A percentile compares a stretch with the other conserved stretches of the same genome.
Evolutionary conservation across 1,139 yeast genomes (phyloP).

Genomic region (Geotrichum siamense): DNA sequence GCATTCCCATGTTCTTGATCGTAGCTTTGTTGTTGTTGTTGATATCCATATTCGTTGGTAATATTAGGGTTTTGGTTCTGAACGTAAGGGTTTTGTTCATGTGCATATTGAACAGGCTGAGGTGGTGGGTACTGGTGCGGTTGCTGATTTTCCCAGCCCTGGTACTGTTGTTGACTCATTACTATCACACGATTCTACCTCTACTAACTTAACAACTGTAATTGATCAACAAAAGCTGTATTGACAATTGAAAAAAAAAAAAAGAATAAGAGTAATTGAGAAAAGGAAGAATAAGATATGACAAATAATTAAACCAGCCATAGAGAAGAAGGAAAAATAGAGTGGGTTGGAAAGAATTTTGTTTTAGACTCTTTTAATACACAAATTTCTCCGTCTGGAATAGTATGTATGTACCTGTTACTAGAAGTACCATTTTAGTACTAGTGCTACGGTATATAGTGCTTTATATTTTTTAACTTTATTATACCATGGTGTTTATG

Average conservation of each 20-base stretch:
- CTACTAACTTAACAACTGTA: too few relatives aligned
- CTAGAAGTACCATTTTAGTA: too few relatives aligned
- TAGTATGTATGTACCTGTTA: too few relatives aligned
- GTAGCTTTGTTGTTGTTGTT: conserved; percentile 19
- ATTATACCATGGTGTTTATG: too few relatives aligned
- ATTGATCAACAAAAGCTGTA: neutral
- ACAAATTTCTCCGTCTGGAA: too few relatives aligned
- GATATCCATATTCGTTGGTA: conserved; percentile 9
- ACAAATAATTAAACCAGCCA: conserved; percentile 2
- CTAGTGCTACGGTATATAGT: too few relatives aligned
- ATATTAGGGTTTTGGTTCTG: conserved; percentile 7
- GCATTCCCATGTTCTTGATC: conserved; percentile 16
- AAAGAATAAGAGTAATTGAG: too few relatives aligned
- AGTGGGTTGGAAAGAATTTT: too few relatives aligned
- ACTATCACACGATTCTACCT: neutral
- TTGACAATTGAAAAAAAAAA: neutral
- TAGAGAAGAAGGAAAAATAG: too few relatives aligned
- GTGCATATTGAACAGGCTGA: too few relatives aligned
- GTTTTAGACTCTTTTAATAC: too few relatives aligned
- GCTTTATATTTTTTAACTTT: too few relatives aligned
- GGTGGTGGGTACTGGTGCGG: neutral
- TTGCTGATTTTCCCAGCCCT: neutral
- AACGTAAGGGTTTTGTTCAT: neutral
- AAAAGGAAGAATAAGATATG: neutral
- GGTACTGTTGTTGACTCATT: conserved; percentile 7